A percentile compares a stretch with the other conserved stretches of the same genome.
Conservation (phyloP, 768 basidiomycete species). For the Boletales sp. region DNA sequence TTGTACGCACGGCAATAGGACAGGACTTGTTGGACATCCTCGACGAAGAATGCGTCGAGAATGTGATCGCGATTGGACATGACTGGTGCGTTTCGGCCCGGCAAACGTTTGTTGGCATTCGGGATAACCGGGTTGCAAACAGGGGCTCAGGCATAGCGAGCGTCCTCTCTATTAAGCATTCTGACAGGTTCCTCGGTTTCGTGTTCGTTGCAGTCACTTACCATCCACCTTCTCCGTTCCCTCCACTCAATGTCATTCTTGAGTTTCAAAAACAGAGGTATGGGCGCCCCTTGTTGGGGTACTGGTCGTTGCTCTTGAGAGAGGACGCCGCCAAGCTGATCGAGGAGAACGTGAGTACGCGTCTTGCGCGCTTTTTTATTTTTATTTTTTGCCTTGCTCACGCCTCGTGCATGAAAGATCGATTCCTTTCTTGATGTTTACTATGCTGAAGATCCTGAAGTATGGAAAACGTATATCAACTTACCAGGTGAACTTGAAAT, state of each 20-base stretch:
- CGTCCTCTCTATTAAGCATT: slow-evolving; percentile 36
- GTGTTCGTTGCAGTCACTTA: slow-evolving; percentile 37
- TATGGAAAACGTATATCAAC: slow-evolving; percentile 35
- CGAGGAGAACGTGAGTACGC: slow-evolving; percentile 30
- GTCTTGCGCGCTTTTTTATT: too few species aligned
- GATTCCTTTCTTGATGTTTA: slow-evolving; percentile 38
- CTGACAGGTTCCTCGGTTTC: slow-evolving; percentile 40
- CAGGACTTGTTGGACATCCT: slow-evolving; percentile 38
- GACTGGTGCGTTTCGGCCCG: slow-evolving; percentile 32
- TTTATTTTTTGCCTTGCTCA: not conserved
- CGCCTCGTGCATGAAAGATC: slow-evolving; percentile 19
- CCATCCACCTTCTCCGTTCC: slow-evolving; percentile 22
- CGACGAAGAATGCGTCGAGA: slow-evolving; percentile 31
- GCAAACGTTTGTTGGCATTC: too few species aligned
- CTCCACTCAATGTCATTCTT: slow-evolving; percentile 26
- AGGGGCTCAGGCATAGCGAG: slow-evolving; percentile 37
- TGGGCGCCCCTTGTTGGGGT: slow-evolving; percentile 40
- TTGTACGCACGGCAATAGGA: slow-evolving; percentile 23
- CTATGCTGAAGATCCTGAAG: slow-evolving; percentile 32
- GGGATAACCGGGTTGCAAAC: not conserved
- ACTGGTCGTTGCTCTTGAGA: slow-evolving; percentile 37
- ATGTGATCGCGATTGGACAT: slow-evolving; percentile 37
- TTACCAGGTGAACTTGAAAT: slow-evolving; percentile 32
- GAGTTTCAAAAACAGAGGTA: slow-evolving; percentile 23
- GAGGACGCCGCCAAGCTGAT: slow-evolving; percentile 31